These are phyloP conservation scores for Ampelomyces quisqualis DNA, from an alignment of 2,329 filamentous ascomycete genomes.

Conservation along the genomic window DNA sequence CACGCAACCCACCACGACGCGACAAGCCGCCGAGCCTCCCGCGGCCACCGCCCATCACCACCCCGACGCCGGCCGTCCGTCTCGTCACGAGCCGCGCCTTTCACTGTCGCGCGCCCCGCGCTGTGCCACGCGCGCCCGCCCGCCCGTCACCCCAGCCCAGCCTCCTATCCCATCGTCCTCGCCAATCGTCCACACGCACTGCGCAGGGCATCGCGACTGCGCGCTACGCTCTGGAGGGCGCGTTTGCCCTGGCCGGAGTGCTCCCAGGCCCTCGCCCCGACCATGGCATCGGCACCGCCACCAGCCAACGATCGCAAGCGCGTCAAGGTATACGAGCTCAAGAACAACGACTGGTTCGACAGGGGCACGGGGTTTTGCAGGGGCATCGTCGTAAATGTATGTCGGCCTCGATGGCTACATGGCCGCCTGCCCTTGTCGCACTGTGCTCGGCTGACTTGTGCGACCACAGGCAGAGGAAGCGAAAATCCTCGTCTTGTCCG, in stretches of 20 bases:
- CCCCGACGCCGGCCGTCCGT: constrained; percentile 5
- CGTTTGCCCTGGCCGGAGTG: constrained; percentile 36
- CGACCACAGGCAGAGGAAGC: constrained; percentile 72
- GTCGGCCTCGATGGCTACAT: constrained; percentile 38
- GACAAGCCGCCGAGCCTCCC: constrained; percentile 15
- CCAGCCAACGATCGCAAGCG: constrained; percentile 58
- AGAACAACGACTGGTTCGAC: constrained; percentile 99
- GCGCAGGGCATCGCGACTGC: constrained; percentile 29
- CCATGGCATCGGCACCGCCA: constrained; percentile 46
- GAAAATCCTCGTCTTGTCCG: constrained; percentile 85
- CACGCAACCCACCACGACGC: constrained; percentile 18
- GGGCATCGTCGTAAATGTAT: constrained; percentile 71
- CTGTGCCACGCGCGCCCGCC: constrained; percentile 6
- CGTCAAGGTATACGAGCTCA: constrained; percentile 98
- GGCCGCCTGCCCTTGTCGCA: constrained; percentile 7
- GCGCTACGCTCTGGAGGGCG: constrained; percentile 41
- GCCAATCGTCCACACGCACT: constrained; percentile 14
- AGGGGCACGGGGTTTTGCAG: constrained; percentile 94
- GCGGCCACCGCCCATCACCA: constrained; percentile 26
- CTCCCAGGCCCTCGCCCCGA: constrained; percentile 30
- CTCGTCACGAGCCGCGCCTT: constrained; percentile 8
- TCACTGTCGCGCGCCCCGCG: constrained; percentile 7
- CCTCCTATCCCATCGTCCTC: constrained; percentile 18
- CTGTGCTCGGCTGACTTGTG: constrained; percentile 42
- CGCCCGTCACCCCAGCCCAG: constrained; percentile 15